These are phyloP conservation scores for Penicillium mononematosum DNA, from an alignment of 495 filamentous ascomycete genomes.

Conservation along the genomic window DNA sequence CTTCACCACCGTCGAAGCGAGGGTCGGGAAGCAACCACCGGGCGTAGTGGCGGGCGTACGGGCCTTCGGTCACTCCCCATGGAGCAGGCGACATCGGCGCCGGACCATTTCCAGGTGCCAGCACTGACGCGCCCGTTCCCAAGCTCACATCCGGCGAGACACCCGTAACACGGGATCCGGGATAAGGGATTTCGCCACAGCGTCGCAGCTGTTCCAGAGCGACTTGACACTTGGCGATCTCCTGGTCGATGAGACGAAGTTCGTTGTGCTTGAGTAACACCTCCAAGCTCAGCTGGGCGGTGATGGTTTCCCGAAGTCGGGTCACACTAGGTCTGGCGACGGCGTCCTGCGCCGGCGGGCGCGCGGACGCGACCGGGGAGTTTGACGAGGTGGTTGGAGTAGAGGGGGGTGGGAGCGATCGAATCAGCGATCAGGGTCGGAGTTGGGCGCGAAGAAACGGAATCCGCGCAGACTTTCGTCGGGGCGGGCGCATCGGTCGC, in stretches of 20 bases:
- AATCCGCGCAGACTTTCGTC: constrained; percentile 35
- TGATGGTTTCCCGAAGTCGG: constrained; percentile 66
- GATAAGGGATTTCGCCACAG: constrained; percentile 86
- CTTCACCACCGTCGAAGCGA: constrained; percentile 70
- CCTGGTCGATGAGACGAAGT: constrained; percentile 89
- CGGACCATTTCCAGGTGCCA: constrained; percentile 54
- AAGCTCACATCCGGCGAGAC: constrained; percentile 62
- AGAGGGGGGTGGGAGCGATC: constrained; percentile 4
- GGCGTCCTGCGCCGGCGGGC: constrained; percentile 22
- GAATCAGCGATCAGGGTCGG: constrained; percentile 10
- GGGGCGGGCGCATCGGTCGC: constrained; percentile 35
- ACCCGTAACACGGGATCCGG: constrained; percentile 61
- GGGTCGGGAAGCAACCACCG: constrained; percentile 91
- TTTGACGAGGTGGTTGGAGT: constrained; percentile 14
- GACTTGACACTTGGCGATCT: constrained; percentile 92
- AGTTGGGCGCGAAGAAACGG: constrained; percentile 14
- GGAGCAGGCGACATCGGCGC: constrained; percentile 68
- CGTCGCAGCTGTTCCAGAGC: constrained; percentile 94
- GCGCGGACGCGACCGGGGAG: constrained; percentile 15
- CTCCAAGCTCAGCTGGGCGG: constrained; percentile 84
- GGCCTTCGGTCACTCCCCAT: constrained; percentile 86
- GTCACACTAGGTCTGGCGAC: constrained; percentile 31
- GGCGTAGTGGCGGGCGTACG: constrained; percentile 90
- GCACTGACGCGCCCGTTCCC: constrained; percentile 67
- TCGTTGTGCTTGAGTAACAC: constrained; percentile 94